Evolutionary conservation across 2,329 filamentous ascomycete genomes (phyloP).

Genomic region (Colletotrichum tabaci): DNA sequence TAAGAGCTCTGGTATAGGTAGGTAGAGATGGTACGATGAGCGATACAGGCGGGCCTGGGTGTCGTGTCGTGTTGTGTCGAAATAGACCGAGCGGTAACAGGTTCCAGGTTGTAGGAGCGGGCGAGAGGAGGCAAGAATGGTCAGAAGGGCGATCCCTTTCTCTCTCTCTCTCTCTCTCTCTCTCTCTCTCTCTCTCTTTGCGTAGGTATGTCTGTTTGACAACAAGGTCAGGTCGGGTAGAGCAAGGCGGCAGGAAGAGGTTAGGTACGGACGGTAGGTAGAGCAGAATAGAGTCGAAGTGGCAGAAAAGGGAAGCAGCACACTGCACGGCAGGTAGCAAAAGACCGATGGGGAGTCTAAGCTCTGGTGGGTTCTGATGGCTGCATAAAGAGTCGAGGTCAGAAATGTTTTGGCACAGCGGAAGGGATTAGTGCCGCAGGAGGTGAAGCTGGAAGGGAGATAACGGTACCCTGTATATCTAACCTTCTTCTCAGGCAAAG

Average conservation of each 20-base stretch:
- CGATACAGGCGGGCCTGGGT: conserved; percentile 20
- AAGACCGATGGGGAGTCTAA: conserved; percentile 39
- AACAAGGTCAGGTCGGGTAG: conserved; percentile 27
- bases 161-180: background rate
- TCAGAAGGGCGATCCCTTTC: conserved; percentile 17
- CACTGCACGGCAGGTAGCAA: conserved; percentile 35
- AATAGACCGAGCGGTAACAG: conserved; percentile 15
- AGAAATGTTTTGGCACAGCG: conserved; percentile 57
- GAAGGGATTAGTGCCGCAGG: conserved; percentile 57
- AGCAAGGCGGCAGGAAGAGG: conserved; percentile 15
- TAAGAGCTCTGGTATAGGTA: conserved; percentile 29
- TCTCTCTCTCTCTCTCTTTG: too few species aligned
- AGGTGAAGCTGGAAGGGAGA: conserved; percentile 47
- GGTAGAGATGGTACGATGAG: conserved; percentile 16
- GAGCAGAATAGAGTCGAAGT: conserved; percentile 18
- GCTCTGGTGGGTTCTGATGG: conserved; percentile 47
- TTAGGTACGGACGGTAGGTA: conserved; percentile 15
- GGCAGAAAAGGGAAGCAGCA: conserved; percentile 25
- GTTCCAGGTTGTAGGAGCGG: conserved; percentile 16
- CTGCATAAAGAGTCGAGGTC: conserved; percentile 53
- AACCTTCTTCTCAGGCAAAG: conserved; percentile 42
- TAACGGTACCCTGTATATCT: conserved; percentile 43
- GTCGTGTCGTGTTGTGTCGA: conserved; percentile 25
- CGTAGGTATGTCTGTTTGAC: conserved; percentile 15
- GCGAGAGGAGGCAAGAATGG: conserved; percentile 13